A percentile compares a stretch with the other conserved stretches of the same genome.
Evolutionary conservation across 495 filamentous ascomycete genomes (phyloP).

Genomic region (Aspergillus asperescens): DNA sequence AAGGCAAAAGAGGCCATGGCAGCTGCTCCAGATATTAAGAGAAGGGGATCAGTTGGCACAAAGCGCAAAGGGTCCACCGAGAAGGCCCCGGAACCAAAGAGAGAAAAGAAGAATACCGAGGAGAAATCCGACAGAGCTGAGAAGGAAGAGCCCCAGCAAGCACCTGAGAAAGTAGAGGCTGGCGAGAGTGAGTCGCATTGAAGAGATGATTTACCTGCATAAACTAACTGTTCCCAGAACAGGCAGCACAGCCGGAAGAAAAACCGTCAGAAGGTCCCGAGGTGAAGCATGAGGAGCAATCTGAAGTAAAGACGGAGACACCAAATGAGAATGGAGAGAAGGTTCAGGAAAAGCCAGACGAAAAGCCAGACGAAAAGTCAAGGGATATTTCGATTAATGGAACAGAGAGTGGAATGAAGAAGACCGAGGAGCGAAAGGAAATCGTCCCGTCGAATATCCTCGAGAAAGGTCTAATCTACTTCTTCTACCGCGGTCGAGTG

Average conservation of each 20-base stretch:
- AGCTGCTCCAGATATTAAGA: constrained; percentile 22
- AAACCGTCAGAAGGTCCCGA: constrained; percentile 20
- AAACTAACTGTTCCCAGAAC: not conserved
- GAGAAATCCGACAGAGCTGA: not conserved
- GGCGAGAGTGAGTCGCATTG: not conserved
- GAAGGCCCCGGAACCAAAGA: constrained; percentile 27
- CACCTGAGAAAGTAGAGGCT: not conserved
- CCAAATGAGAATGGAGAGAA: not conserved
- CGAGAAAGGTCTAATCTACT: constrained; percentile 92
- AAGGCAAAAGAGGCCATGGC: constrained; percentile 45
- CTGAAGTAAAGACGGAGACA: constrained; percentile 32
- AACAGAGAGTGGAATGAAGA: constrained; percentile 26
- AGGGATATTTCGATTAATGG: not conserved
- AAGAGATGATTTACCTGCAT: not conserved
- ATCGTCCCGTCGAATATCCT: constrained; percentile 66
- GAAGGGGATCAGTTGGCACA: constrained; percentile 19
- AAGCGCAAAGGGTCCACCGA: constrained; percentile 34
- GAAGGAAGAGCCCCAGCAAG: not conserved
- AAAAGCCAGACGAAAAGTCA: constrained; percentile 15
- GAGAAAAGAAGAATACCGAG: constrained; percentile 28
- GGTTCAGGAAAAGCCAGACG: not conserved
- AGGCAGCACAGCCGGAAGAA: not conserved
- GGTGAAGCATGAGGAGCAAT: constrained; percentile 28
- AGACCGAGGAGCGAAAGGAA: constrained; percentile 47
- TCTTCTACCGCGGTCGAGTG: constrained; percentile 80